A percentile compares a stretch with the other conserved stretches of the same genome.
Evolutionary conservation across 805 yeast species (phyloP).

Genomic region (Wickerhamomyces pijperi): DNA sequence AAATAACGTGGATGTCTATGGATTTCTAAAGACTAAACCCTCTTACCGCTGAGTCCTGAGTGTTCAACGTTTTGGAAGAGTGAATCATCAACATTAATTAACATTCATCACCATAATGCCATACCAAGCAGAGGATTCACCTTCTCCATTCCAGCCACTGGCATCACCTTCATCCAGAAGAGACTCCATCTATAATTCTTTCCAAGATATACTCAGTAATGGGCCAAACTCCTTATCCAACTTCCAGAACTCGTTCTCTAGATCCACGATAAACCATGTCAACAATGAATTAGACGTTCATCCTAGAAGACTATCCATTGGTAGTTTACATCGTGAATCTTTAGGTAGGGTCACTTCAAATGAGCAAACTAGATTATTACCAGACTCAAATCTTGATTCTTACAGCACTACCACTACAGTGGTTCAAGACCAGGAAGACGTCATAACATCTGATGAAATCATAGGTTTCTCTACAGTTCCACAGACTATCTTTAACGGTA

Average conservation of each 20-base stretch:
- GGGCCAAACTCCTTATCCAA: constrained; percentile 17
- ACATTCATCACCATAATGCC: not conserved
- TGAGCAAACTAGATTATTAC: constrained; percentile 8
- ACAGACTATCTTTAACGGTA: constrained; percentile 69
- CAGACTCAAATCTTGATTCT: constrained; percentile 1
- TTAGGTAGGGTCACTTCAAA: too few relatives aligned
- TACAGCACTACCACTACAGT: not conserved
- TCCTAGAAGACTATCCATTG: constrained; percentile 10
- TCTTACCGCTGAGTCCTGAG: too few relatives aligned
- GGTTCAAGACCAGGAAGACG: not conserved
- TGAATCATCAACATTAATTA: too few relatives aligned
- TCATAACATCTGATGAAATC: not conserved
- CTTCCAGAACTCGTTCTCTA: constrained; percentile 17
- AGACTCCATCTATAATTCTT: constrained; percentile 15
- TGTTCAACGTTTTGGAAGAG: too few relatives aligned
- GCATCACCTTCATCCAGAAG: constrained; percentile 3
- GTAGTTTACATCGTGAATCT: constrained; percentile 5
- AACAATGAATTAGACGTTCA: constrained; percentile 18
- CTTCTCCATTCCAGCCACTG: not conserved
- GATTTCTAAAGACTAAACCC: too few relatives aligned
- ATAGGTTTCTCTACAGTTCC: constrained; percentile 46
- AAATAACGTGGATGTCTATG: too few relatives aligned
- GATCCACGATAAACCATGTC: constrained; percentile 15
- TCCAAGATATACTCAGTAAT: constrained; percentile 15
- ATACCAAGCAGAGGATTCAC: not conserved